Base-by-base conservation (phyloP, 108 stramenopile genomes). In the Cyclostephanos invisitatus region DNA sequence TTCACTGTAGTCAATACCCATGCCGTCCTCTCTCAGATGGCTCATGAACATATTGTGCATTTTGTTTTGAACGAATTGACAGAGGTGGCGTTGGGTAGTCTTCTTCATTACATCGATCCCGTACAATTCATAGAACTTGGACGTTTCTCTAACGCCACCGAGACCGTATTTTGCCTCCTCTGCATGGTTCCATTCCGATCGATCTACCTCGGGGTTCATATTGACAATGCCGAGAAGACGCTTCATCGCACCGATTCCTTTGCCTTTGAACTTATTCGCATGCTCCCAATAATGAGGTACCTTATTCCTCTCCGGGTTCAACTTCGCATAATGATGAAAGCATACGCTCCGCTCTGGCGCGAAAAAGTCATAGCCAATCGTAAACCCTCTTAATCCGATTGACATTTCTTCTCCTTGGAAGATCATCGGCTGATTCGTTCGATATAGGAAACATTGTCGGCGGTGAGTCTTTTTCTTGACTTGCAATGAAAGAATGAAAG, bases 351-450 rank as follows among this genome's bases (percentile, higher is more conserved):
- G 47, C 69, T 78, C 75, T 7, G 87, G 84, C 60, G 87, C 82
- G 60, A 82, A 88, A 46, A 78, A 84, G 38, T 88, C 87, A 55
- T 88, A 88, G 2, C 87, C 87, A 62, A 79, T 38, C 0, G 85
- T 85, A 60, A 84, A 88, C 0, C 83, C 87, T 60, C 87, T 66
- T 0, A 88, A 20, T 25, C 80, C 84, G 9, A 84, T 77, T 7
- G 70, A 74, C 70, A 88, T 85, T 64, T 88, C 87, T 72, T 88
- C 87, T 6, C 87, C 87, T 65, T 85, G 83, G 56, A 88, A 86
- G 35, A 88, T 82, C 67, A 88, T 82, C 3, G 81, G 81, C 37
- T 73, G 72, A 48, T 77, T 85, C 10, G 69, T 29, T 49, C 12
- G 18, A 59, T 2, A 73, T 18, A 44, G 24, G 42, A 83, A 80